Conservation (phyloP, 148 eudicot species). For the Beta vulgaris region DNA sequence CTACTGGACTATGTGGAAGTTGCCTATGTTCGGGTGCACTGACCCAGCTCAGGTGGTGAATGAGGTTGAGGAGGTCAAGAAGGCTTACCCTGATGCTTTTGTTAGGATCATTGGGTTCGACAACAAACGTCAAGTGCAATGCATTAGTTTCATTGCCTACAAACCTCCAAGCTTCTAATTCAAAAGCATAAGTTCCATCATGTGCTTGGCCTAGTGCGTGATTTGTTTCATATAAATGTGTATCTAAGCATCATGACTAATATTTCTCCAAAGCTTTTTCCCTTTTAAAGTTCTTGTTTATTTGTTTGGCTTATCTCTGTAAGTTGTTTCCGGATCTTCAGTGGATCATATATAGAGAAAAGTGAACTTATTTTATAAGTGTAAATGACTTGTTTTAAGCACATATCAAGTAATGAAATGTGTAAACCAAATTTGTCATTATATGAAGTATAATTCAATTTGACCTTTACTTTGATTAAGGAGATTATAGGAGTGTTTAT, state of each 20-base stretch:
- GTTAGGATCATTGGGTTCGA: slow-evolving; percentile 57
- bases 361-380: neutral
- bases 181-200: too few species aligned
- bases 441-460: too few species aligned
- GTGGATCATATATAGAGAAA: neutral
- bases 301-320: neutral
- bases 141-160: slow-evolving; percentile 60
- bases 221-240: neutral
- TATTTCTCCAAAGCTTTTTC: neutral
- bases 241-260: neutral
- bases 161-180: too few species aligned
- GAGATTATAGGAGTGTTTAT: too few species aligned
- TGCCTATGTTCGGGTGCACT: slow-evolving; percentile 57
- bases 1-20: slow-evolving; percentile 63
- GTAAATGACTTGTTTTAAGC: neutral
- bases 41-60: slow-evolving; percentile 36
- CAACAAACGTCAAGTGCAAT: slow-evolving; percentile 53
- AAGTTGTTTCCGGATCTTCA: neutral
- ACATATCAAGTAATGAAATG: neutral
- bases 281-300: neutral
- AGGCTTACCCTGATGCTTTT: slow-evolving; percentile 43
- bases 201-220: neutral
- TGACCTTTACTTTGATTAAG: too few species aligned
- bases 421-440: too few species aligned
- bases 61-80: slow-evolving; percentile 39